Percentiles rank a stretch among this genome's conserved stretches.
Evolutionary conservation across 2,329 filamentous ascomycete genomes (phyloP).

Genomic region (Chaetomium sp.): DNA sequence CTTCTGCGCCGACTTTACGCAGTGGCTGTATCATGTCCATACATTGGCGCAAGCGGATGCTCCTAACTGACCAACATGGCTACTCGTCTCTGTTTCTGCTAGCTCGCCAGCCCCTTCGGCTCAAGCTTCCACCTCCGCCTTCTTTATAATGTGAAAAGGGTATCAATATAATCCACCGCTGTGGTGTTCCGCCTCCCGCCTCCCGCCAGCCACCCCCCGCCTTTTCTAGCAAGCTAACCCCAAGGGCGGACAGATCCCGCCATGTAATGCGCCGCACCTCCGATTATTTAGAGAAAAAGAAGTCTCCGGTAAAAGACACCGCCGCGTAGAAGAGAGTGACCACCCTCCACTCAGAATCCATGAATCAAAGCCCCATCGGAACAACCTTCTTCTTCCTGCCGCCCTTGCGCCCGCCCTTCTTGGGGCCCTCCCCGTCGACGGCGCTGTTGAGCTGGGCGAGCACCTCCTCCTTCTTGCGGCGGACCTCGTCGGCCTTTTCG

Average conservation of each 20-base stretch:
- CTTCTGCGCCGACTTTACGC: no score
- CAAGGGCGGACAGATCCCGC: not conserved
- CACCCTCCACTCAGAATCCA: not conserved
- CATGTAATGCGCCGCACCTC: not conserved
- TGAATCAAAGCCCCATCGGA: constrained; percentile 16
- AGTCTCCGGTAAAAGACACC: not conserved
- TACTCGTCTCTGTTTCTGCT: not conserved
- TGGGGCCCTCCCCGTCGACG: constrained; percentile 21
- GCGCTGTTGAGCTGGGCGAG: constrained; percentile 38
- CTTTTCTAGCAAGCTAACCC: not conserved
- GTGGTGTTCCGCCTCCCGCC: not conserved
- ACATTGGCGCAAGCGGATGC: no score
- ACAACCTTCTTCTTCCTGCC: constrained; percentile 24
- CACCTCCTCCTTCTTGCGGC: constrained; percentile 52
- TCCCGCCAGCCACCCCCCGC: not conserved
- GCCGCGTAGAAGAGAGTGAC: no score
- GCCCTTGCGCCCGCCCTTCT: constrained; percentile 20
- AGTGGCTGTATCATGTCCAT: no score
- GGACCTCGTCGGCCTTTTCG: constrained; percentile 52
- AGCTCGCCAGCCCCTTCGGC: not conserved
- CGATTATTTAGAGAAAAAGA: not conserved
- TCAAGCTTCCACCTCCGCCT: not conserved
- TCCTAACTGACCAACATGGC: not conserved
- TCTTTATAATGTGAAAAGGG: not conserved
- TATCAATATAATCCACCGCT: constrained; percentile 8